Evolutionary conservation across 495 filamentous ascomycete species (phyloP), one percentile per base, ranked within the genome.

Genomic region (Neurospora sp.): DNA sequence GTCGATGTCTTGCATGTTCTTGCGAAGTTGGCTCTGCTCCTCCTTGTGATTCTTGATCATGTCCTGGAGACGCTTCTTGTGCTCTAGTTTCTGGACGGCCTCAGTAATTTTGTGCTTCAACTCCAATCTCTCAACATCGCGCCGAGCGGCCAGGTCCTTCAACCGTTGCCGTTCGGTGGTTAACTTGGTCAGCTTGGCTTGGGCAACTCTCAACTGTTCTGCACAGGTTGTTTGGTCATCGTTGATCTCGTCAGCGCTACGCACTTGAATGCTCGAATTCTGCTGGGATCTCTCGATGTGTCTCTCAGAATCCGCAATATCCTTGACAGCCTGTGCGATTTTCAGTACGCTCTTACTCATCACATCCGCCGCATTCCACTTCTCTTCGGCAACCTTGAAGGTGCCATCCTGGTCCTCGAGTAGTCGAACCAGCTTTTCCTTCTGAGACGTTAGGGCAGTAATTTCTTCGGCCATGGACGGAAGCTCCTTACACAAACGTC

Each of bases 201-300:
- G 92, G 11, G 89, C 76, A n/a, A 80, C 77, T 72, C 89, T 86
- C 35, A 88, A 84, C 77, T 92, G 88, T 73, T 94, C 93, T n/a
- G 86, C 87, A 74, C 90, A 86, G 38, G 83, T 79, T 27, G 88
- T 87, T 71, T 93, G 88, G 69, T 96, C 87, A 18, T 91, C 88
- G 74, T 94, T 92, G 73, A 98, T 93, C 74, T 97, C 92, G 69
- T 97, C 91, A 20, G 93, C 82, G 8, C 91, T 91, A 73, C 91
- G 89, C 6, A 87, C 83, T 18, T 86, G 76, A 3, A 89, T 88
- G 74, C 85, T 81, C 18, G 91, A 88, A 69, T 90, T 88, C 75
- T 97, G 89, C 72, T 94, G 93, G 9, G 87, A 87, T 12, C 92
- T 88, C 73, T 90, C 83, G 69, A 96, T 90, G 77, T 97, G 90